Percentiles rank a stretch among this genome's conserved stretches.
Evolutionary conservation across 352 stramenopile genomes (phyloP).

Genomic region (Phytophthora ohioensis): DNA sequence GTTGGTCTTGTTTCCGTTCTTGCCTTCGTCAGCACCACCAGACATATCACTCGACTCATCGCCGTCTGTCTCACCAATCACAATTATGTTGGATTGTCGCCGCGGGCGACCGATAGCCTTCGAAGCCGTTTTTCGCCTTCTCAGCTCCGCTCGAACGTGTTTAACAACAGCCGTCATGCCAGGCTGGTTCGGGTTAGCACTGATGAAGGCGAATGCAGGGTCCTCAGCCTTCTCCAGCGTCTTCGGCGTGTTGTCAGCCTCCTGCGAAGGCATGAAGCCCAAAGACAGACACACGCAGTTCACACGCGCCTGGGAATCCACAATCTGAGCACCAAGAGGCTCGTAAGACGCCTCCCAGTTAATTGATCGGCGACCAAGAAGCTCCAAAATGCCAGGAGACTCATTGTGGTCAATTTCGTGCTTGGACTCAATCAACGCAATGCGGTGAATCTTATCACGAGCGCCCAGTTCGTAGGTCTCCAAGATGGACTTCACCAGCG

Average conservation of each 20-base stretch:
- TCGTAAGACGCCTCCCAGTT: slow-evolving; percentile 91
- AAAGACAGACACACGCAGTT: slow-evolving; percentile 89
- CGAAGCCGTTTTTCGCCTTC: slow-evolving; percentile 50
- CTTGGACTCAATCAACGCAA: slow-evolving; percentile 90
- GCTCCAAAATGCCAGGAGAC: slow-evolving; percentile 77
- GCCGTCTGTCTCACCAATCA: slow-evolving; percentile 84
- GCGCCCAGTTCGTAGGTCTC: slow-evolving; percentile 79
- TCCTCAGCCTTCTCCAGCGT: slow-evolving; percentile 86
- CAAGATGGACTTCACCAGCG: slow-evolving; percentile 86
- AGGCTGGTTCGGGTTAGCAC: slow-evolving; percentile 75
- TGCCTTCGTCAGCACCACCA: slow-evolving; percentile 63
- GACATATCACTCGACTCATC: slow-evolving; percentile 81
- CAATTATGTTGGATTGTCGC: slow-evolving; percentile 88
- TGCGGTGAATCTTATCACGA: slow-evolving; percentile 83
- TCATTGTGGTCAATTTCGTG: slow-evolving; percentile 88
- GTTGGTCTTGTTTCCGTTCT: slow-evolving; percentile 42
- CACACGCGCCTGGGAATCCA: slow-evolving; percentile 86
- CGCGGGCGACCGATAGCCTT: slow-evolving; percentile 44
- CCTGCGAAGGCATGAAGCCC: slow-evolving; percentile 76
- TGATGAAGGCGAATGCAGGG: slow-evolving; percentile 83
- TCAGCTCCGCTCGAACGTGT: slow-evolving; percentile 73
- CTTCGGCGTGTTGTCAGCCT: slow-evolving; percentile 72
- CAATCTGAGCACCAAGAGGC: slow-evolving; percentile 83
- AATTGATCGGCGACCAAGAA: slow-evolving; percentile 87
- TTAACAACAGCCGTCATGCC: slow-evolving; percentile 91